Evolutionary conservation across 192 early-diverging fungal species (phyloP), one percentile per base, ranked within the genome.

Genomic region (Diversispora eburnea): DNA sequence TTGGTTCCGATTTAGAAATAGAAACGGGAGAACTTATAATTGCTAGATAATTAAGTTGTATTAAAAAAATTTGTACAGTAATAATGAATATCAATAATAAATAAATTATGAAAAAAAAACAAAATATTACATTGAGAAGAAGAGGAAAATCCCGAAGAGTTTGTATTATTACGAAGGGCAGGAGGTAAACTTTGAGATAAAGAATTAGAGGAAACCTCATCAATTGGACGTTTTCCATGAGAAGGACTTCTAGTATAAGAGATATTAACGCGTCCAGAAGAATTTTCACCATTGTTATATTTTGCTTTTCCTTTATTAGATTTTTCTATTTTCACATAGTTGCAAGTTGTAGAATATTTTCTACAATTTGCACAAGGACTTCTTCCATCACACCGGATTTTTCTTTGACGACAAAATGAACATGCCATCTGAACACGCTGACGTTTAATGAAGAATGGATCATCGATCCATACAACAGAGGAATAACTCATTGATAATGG

Each of bases 391-490:
- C 64, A 66, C 6, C 64, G 15, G 17, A 66, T 66, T 46, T 66
- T 66, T 8, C 64, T 17, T 22, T 66, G 64, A 66, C 64, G 64
- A 33, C 64, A 66, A 48, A 66, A 66, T 10, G 64, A 66, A 22
- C 64, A 66, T 12, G 64, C 64, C 43, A 66, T 66, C 13, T 66
- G 64, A 13, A 66, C 64, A 6, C 64, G 46, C 48, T 66, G 64
- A 5, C 64, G 43, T 15, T 66, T 66, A 12, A 66, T 66, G 9
- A 66, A 66, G 20, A 66, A 66, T n/a, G 64, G 64, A 66, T 66
- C 64, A 48, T 66, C 64, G 13, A 66, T 66, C 64, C 64, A 66
- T 49, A 66, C 64, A 13, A 66, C 64, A 8, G 43, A 48, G 48
- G 64, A 66, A 49, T 66, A 66, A 13, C 64, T 66, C 64, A 66